Percentiles rank a stretch among this genome's conserved stretches.
Conservation (phyloP, 495 filamentous ascomycete species). For the Aspergillus ostianus region DNA sequence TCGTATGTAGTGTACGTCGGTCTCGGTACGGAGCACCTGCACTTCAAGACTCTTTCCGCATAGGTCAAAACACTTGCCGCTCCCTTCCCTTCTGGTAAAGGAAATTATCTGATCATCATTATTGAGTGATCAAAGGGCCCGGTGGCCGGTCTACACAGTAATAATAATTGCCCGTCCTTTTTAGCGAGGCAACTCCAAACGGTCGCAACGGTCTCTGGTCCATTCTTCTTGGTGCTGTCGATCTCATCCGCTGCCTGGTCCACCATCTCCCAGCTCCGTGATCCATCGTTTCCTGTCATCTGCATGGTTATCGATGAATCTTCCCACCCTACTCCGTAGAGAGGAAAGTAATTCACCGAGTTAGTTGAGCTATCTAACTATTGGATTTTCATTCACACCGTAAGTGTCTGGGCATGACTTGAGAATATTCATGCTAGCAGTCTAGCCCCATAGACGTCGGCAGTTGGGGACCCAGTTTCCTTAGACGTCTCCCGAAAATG, state of each 20-base stretch:
- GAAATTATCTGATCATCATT: constrained; percentile 34
- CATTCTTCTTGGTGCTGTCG: constrained; percentile 17
- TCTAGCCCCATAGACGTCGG: constrained; percentile 5
- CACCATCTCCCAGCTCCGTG: constrained; percentile 15
- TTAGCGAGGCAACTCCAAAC: constrained; percentile 12
- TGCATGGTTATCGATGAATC: constrained; percentile 7
- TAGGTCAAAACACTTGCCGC: constrained; percentile 26
- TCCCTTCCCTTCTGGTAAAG: constrained; percentile 27
- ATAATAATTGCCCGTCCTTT: not conserved
- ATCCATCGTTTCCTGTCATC: constrained; percentile 19
- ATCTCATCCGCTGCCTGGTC: constrained; percentile 18
- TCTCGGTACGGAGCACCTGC: no score
- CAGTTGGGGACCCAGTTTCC: constrained; percentile 4
- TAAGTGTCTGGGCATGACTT: not conserved
- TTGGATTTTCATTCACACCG: not conserved
- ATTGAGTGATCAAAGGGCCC: constrained; percentile 25
- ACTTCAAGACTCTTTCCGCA: constrained; percentile 28
- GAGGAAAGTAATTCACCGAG: not conserved
- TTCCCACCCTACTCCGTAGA: constrained; percentile 6
- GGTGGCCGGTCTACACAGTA: not conserved
- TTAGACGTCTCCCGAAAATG: not conserved
- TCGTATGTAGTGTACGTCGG: constrained; percentile 21
- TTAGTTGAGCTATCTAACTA: not conserved
- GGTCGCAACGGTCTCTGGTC: constrained; percentile 19
- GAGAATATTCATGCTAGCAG: not conserved